Percentiles rank a stretch among this genome's conserved stretches.
phyloP scores from a whole-genome alignment of 768 basidiomycete species.

The Gloeophyllum trabeum region DNA sequence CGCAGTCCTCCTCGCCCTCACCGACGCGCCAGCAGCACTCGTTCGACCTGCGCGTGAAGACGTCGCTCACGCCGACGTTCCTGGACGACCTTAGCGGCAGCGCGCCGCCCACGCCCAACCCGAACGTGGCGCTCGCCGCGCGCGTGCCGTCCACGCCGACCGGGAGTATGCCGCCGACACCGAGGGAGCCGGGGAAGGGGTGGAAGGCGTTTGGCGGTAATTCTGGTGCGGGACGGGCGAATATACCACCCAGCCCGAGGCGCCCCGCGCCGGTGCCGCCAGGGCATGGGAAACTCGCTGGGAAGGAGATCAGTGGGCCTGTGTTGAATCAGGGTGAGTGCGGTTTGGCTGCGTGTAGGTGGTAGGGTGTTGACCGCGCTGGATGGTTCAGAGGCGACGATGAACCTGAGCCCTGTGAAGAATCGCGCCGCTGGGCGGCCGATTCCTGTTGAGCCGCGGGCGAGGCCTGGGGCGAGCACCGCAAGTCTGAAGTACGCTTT shows the following conservation, averaged over 20 bases:
- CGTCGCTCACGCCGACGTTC: too few species aligned
- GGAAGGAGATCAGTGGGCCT: slow-evolving; percentile 59
- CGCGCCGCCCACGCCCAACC: too few species aligned
- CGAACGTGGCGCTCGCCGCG: too few species aligned
- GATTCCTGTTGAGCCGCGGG: slow-evolving; percentile 39
- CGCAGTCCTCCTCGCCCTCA: slow-evolving; percentile 2
- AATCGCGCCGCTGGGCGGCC: slow-evolving; percentile 49
- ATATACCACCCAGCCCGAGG: neutral
- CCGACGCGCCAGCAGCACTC: neutral
- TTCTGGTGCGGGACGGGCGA: too few species aligned
- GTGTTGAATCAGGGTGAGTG: slow-evolving; percentile 57
- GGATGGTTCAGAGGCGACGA: slow-evolving; percentile 40
- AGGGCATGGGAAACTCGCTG: slow-evolving; percentile 12
- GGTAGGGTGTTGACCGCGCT: neutral
- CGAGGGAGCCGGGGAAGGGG: neutral
- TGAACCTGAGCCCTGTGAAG: slow-evolving; percentile 69
- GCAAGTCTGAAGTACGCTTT: slow-evolving; percentile 32
- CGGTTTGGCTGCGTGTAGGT: neutral
- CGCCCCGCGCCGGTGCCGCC: neutral
- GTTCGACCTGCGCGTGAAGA: too few species aligned
- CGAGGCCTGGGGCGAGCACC: slow-evolving; percentile 1
- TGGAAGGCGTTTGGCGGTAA: too few species aligned
- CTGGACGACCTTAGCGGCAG: too few species aligned
- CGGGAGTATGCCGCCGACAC: too few species aligned
- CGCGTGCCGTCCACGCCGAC: too few species aligned